These are phyloP conservation scores for Capsicum pubescens DNA, from an alignment of 257 asterid species.

Conservation along the genomic window DNA sequence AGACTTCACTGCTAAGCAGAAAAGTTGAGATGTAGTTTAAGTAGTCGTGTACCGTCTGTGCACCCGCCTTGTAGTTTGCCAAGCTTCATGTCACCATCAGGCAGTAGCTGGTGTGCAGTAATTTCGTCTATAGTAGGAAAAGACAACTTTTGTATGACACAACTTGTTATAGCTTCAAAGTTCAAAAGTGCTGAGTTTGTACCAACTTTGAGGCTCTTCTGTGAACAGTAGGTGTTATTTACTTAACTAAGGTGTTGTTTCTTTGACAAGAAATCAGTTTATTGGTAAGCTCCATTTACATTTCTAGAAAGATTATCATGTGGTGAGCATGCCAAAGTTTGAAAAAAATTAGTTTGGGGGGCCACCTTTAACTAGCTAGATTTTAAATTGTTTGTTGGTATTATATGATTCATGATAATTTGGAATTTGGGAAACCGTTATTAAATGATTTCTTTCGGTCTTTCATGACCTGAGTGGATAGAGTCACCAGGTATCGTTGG, in stretches of 20 bases:
- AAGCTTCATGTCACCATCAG: conserved; percentile 23
- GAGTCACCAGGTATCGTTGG: too few species aligned
- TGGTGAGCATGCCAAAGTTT: neutral
- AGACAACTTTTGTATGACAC: neutral
- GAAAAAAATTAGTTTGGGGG: neutral
- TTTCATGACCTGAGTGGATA: too few species aligned
- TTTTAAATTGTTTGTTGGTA: too few species aligned
- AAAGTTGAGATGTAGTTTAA: conserved; percentile 17
- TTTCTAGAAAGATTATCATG: neutral
- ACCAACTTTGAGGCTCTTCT: neutral
- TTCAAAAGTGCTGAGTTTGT: neutral
- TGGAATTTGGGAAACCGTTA: too few species aligned
- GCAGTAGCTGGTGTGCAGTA: conserved; percentile 28
- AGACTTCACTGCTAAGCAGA: neutral
- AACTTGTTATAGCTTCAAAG: neutral
- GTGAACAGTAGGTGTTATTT: neutral
- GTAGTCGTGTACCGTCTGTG: neutral
- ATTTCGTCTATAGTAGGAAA: conserved; percentile 6
- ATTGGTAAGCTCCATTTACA: neutral
- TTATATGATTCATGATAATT: too few species aligned
- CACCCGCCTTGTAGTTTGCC: neutral
- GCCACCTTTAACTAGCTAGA: too few species aligned
- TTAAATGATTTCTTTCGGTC: too few species aligned
- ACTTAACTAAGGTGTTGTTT: neutral
- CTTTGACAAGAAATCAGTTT: neutral